A percentile compares a stretch with the other conserved stretches of the same genome.
Evolutionary conservation across 306 rosid genomes (phyloP).

Genomic region (Astragalus glycyphyllos): DNA sequence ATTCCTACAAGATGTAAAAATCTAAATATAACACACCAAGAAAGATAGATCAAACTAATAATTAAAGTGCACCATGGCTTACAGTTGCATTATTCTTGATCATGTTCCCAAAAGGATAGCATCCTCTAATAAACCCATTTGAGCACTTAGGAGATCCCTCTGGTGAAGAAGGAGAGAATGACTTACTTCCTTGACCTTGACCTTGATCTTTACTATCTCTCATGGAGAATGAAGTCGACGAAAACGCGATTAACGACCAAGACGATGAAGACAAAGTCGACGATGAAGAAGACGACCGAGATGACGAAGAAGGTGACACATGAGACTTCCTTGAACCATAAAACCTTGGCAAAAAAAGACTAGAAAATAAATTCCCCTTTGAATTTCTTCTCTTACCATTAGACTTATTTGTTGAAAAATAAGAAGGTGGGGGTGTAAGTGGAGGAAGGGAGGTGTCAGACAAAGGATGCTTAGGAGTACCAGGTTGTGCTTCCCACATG

Average conservation of each 20-base stretch:
- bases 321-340: conserved; percentile 34
- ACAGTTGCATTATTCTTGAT: conserved; percentile 40
- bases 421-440: conserved; percentile 56
- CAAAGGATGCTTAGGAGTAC: conserved; percentile 54
- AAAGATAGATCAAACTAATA: conserved; percentile 9
- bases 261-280: conserved; percentile 30
- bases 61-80: conserved; percentile 38
- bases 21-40: conserved; percentile 2
- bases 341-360: conserved; percentile 40
- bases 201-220: background rate
- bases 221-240: conserved; percentile 28
- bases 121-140: conserved; percentile 34
- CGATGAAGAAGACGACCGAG: background rate
- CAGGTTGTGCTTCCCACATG: conserved; percentile 56
- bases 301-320: conserved; percentile 21
- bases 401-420: conserved; percentile 35
- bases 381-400: conserved; percentile 15
- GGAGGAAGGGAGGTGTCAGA: conserved; percentile 47
- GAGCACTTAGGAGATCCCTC: background rate
- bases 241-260: background rate
- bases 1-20: conserved; percentile 37
- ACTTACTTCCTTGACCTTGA: background rate
- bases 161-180: conserved; percentile 14
- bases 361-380: conserved; percentile 21
- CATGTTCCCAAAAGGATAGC: conserved; percentile 44